phyloP scores from a whole-genome alignment of 495 filamentous ascomycete species.

The Astrocystis sublimbata region DNA sequence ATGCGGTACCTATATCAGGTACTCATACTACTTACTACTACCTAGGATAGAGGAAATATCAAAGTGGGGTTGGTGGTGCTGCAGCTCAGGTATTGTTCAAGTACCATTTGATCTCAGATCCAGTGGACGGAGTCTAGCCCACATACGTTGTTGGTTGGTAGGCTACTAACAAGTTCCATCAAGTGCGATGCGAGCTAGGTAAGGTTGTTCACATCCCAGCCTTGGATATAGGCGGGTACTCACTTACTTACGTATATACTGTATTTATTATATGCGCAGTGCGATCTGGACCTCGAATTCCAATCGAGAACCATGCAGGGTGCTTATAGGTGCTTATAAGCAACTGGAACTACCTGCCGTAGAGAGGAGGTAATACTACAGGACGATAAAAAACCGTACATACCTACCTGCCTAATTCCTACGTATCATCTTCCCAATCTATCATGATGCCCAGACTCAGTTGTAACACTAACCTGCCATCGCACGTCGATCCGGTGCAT shows the following conservation, averaged over 20 bases:
- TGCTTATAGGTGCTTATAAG: too few relatives aligned
- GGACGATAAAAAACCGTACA: too few relatives aligned
- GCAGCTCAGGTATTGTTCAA: background rate
- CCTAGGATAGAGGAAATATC: background rate
- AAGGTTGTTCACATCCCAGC: background rate
- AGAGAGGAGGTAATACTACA: too few relatives aligned
- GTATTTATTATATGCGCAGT: background rate
- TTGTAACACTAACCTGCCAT: background rate
- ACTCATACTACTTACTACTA: background rate
- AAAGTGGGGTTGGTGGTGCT: background rate
- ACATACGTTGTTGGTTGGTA: background rate
- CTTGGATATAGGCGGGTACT: background rate
- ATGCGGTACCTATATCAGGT: background rate
- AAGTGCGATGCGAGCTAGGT: too few relatives aligned
- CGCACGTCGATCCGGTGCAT: background rate
- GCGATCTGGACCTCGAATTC: background rate
- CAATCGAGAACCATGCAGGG: too few relatives aligned
- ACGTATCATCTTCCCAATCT: too few relatives aligned
- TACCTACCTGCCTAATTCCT: too few relatives aligned
- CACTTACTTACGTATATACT: background rate
- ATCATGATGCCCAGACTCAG: background rate
- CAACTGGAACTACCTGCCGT: too few relatives aligned
- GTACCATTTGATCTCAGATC: background rate
- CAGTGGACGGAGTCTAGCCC: constrained; percentile 1
- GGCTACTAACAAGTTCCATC: too few relatives aligned